Evolutionary conservation across 2,329 filamentous ascomycete species (phyloP), one percentile per base, ranked within the genome.

Genomic region (Neofusicoccum sp.): DNA sequence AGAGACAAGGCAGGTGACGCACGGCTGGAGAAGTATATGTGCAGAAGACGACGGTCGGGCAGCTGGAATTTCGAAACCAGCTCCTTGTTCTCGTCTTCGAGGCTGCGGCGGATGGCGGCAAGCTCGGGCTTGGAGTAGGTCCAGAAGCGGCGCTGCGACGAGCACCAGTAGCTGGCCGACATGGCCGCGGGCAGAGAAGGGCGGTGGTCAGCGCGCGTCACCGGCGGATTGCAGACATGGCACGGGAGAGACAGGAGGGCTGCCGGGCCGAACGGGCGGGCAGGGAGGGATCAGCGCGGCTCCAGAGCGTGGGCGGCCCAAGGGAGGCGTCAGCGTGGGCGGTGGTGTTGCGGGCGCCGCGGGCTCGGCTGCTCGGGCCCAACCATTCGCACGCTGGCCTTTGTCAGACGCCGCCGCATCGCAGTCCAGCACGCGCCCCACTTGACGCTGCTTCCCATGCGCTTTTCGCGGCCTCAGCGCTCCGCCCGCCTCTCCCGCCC

Each of bases 121-220:
- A 99, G 84, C 74, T 93, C 87, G 66, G 92, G 88, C 72, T 92
- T 90, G 50, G 91, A 89, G 77, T 96, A 97, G 63, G 92, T 90
- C 95, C 95, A 99, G 80, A 91, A 87, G 69, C 88, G 89, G 69
- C 89, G 87, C 79, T 99, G 95, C 31, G 92, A 95, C 62, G 95
- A 98, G 67, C 92, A 90, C 93, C 93, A 99, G 80, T 94, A 99
- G 78, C 94, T 97, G 74, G 93, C 91, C 37, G 94, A 92, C 94
- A 97, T 97, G 64, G 16, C 66, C 59, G 58, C 60, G 29, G 43
- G 22, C 7, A 16, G 33, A 36, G 16, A 33, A 6, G 14, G 44
- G 12, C 44, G 22, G 22, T 22, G 22, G 22, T 22, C 22, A 22
- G 22, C 22, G 22, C 22, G 45, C 33, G 41, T 45, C 54, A 58